phyloP scores from a whole-genome alignment of 192 early-diverging fungal species.

The Gaertneriomyces semiglobifer region DNA sequence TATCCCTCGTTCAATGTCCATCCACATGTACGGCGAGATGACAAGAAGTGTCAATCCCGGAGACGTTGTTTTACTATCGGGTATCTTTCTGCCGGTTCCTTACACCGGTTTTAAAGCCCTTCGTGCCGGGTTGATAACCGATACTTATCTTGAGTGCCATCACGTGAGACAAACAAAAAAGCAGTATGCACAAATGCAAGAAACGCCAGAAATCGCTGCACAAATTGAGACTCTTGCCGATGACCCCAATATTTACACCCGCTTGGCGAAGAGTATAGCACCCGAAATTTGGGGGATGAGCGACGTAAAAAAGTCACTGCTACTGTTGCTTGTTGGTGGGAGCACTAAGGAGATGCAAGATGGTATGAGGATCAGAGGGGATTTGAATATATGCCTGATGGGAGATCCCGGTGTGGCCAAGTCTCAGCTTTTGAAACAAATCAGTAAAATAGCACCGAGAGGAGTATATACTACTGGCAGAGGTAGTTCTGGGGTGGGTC shows the following conservation, averaged over 20 bases:
- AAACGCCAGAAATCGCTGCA: constrained; percentile 31
- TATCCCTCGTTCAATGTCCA: constrained; percentile 94
- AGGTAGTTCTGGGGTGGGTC: constrained; percentile 91
- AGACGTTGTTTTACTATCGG: constrained; percentile 77
- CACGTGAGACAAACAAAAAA: constrained; percentile 84
- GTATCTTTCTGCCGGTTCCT: constrained; percentile 88
- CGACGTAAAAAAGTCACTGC: constrained; percentile 65
- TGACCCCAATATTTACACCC: constrained; percentile 73
- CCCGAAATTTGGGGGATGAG: constrained; percentile 70
- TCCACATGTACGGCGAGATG: constrained; percentile 78
- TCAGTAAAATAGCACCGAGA: constrained; percentile 89
- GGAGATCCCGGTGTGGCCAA: constrained; percentile 99
- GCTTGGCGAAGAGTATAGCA: constrained; percentile 80
- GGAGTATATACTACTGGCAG: constrained; percentile 96
- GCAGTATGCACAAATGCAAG: constrained; percentile 80
- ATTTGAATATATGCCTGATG: constrained; percentile 96
- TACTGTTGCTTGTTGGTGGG: constrained; percentile 88
- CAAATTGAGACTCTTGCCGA: constrained; percentile 48
- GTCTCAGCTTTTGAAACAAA: constrained; percentile 93
- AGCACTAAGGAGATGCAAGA: constrained; percentile 30
- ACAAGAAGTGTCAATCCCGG: constrained; percentile 83
- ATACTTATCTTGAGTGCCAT: constrained; percentile 91
- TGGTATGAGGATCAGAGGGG: constrained; percentile 64
- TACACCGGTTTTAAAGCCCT: constrained; percentile 90
- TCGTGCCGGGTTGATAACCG: constrained; percentile 85